Evolutionary conservation across 306 rosid species (phyloP).

Genomic region (Medicago ruthenica): DNA sequence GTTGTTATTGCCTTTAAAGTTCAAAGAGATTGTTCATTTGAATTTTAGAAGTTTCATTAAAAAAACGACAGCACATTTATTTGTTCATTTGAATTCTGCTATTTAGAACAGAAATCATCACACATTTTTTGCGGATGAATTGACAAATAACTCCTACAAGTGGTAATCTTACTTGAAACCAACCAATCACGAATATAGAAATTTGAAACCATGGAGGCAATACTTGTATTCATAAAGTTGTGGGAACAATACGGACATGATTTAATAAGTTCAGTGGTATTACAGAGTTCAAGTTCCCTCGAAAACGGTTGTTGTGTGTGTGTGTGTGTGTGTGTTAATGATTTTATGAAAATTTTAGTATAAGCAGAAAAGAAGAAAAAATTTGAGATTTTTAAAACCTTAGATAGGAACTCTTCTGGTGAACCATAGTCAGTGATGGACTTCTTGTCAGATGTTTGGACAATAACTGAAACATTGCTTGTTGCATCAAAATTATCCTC

Average conservation of each 20-base stretch:
- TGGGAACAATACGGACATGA: not conserved
- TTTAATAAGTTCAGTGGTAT: not conserved
- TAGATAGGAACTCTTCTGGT: conserved; percentile 70
- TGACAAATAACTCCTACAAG: not conserved
- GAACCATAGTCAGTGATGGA: conserved; percentile 86
- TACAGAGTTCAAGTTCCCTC: not conserved
- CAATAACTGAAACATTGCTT: conserved; percentile 67
- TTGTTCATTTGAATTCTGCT: not conserved
- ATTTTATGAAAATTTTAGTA: not conserved
- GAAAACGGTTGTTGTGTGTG: not conserved
- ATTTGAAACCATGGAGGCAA: no score
- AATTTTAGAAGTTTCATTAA: not conserved
- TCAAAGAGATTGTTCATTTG: conserved; percentile 6
- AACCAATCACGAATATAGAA: no score
- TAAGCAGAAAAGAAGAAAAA: not conserved
- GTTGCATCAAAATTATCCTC: conserved; percentile 86
- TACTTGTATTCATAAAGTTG: no score
- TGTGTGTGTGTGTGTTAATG: no score
- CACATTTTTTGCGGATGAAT: not conserved
- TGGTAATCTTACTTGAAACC: not conserved
- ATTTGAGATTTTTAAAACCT: conserved; percentile 23
- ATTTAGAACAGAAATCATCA: not conserved
- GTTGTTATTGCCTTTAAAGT: conserved; percentile 14
- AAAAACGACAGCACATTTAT: not conserved
- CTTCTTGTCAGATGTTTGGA: conserved; percentile 80